Evolutionary conservation across 768 basidiomycete species (phyloP).

Genomic region (Serendipita sp.): DNA sequence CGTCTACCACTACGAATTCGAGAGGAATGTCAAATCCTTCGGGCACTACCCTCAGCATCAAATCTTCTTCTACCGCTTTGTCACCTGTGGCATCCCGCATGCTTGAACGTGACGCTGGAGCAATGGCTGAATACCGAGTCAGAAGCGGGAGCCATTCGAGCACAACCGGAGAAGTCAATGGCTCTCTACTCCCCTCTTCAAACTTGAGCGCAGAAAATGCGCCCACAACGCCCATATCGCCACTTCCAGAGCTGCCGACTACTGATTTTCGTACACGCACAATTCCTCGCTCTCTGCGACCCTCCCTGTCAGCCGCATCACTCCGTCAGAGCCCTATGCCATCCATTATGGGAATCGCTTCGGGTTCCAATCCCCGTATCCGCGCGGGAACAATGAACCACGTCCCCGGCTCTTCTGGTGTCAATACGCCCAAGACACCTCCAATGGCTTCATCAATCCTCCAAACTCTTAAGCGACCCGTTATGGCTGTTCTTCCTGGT

Average conservation of each 20-base stretch:
- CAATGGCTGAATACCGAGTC: constrained; percentile 78
- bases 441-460: background rate
- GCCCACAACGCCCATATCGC: background rate
- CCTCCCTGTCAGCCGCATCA: constrained; percentile 12
- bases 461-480: background rate
- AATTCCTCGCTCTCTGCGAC: constrained; percentile 10
- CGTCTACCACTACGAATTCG: background rate
- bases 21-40: background rate
- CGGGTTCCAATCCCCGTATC: background rate
- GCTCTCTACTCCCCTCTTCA: background rate
- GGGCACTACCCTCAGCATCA: constrained; percentile 2
- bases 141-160: constrained; percentile 39
- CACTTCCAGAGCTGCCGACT: background rate
- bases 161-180: background rate
- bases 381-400: background rate
- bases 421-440: background rate
- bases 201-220: background rate
- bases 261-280: background rate
- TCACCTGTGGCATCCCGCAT: constrained; percentile 70
- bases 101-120: constrained; percentile 71
- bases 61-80: constrained; percentile 26
- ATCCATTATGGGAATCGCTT: background rate
- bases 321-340: constrained; percentile 9
- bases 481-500: background rate
- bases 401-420: background rate